A percentile compares a stretch with the other conserved stretches of the same genome.
Conservation (phyloP, 257 asterid genomes). For the Verbena officinalis region DNA sequence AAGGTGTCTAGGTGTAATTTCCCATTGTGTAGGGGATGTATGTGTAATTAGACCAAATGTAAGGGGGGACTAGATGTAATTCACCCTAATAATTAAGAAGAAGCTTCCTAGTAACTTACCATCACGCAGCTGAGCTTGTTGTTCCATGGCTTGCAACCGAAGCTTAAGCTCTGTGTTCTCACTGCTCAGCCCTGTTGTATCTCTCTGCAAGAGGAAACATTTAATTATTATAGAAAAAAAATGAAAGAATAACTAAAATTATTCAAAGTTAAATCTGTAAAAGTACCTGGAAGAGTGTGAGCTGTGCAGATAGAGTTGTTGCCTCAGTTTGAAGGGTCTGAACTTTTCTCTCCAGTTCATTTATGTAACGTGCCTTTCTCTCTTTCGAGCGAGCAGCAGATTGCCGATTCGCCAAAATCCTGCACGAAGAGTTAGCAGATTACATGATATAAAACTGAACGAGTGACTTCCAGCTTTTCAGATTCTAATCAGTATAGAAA, state of each 20-base stretch:
- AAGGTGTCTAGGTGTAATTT: too few relatives aligned
- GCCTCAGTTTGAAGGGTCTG: conserved; percentile 84
- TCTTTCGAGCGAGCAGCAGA: conserved; percentile 86
- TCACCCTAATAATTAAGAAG: too few relatives aligned
- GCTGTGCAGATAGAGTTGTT: conserved; percentile 74
- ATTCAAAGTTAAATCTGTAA: not conserved
- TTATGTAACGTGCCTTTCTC: conserved; percentile 67
- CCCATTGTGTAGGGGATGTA: too few relatives aligned
- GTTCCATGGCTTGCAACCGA: conserved; percentile 81
- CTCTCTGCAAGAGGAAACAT: conserved; percentile 55
- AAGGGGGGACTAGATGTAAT: too few relatives aligned
- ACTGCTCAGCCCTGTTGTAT: conserved; percentile 64
- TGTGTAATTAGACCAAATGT: too few relatives aligned
- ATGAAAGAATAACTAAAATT: not conserved
- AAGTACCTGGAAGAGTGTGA: conserved; percentile 65
- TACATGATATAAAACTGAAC: not conserved
- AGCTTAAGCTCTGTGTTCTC: conserved; percentile 80
- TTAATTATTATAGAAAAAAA: not conserved
- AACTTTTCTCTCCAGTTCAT: conserved; percentile 81
- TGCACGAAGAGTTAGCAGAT: conserved; percentile 17
- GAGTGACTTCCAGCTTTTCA: too few relatives aligned
- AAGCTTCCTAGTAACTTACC: conserved; percentile 53
- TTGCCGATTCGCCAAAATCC: conserved; percentile 86
- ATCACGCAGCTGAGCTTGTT: conserved; percentile 79
- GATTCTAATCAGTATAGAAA: not conserved